Evolutionary conservation across 2,329 filamentous ascomycete genomes (phyloP), one percentile per base, ranked within the genome.

Genomic region (Colletotrichum incanum): DNA sequence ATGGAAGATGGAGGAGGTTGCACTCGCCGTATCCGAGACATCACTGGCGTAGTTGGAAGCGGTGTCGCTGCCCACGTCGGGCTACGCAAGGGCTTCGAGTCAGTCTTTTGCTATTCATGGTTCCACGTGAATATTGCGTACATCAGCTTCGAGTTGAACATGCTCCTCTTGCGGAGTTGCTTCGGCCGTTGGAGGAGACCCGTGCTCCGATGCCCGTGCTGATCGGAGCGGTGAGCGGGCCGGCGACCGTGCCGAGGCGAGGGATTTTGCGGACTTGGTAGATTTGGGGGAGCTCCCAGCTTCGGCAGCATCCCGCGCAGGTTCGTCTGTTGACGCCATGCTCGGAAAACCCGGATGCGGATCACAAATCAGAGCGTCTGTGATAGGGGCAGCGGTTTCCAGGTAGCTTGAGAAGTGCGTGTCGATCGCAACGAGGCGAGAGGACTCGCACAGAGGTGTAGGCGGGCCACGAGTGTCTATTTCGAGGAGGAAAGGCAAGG

Each of bases 1-100:
- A 41, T 80, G 69, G 54, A 79, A 77, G n/a, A 82, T 75, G 28
- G 80, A 81, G 3, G 80, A 81, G 23, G 77, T 77, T 23, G 84
- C 76, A 28, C 79, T 81, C 0, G 54, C 39, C 0, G 76, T 76
- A n/a, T 76, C 67, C 3, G 76, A 76, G 28, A 66, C 67, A 20
- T 71, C 67, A 11, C 28, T 72, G 3, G 75, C 71, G 6, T 77
- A 77, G 50, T 72, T 71, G n/a, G 75, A 76, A n/a, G 52, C 70
- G 6, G 67, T 62, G 49, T 76, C 76, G 45, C 26, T 64, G 14
- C 71, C 70, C n/a, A 56, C 12, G 43, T 58, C 63, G 49, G 63
- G 16, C 52, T 65, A 34, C 39, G 2, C 3, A 26, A 16, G 6
- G 11, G 3, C 5, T 3, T 2, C 39, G 54, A 11, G 16, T 49